A percentile compares a stretch with the other conserved stretches of the same genome.
phyloP scores from a whole-genome alignment of 768 basidiomycete species.

The Pleurotus ostreatus region DNA sequence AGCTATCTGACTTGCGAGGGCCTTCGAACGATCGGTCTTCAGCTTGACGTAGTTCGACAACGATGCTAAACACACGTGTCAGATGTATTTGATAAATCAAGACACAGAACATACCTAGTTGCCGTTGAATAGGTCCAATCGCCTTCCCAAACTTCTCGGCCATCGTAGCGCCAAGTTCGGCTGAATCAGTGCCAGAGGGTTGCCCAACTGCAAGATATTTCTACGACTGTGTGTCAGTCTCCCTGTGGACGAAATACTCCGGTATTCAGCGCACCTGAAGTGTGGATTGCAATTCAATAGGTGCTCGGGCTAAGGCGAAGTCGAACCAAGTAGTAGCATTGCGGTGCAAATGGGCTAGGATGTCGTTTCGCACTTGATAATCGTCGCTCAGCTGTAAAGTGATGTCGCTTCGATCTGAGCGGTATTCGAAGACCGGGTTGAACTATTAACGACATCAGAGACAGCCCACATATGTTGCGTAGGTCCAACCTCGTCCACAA shows the following conservation, averaged over 20 bases:
- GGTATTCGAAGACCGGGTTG: constrained; percentile 81
- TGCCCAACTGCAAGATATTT: constrained; percentile 84
- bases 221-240: constrained; percentile 32
- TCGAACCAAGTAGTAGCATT: constrained; percentile 84
- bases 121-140: constrained; percentile 73
- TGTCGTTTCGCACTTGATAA: constrained; percentile 81
- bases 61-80: constrained; percentile 35
- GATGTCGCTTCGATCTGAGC: constrained; percentile 72
- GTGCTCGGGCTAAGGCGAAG: constrained; percentile 81
- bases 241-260: not conserved
- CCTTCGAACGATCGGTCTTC: constrained; percentile 79
- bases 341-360: constrained; percentile 68
- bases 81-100: not conserved
- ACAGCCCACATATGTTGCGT: not conserved
- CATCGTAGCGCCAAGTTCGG: constrained; percentile 88
- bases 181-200: constrained; percentile 65
- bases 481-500: constrained; percentile 73
- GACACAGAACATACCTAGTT: constrained; percentile 50
- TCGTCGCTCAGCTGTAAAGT: constrained; percentile 81
- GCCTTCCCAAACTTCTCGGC: constrained; percentile 84
- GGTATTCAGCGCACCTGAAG: constrained; percentile 59
- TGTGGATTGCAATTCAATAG: constrained; percentile 88
- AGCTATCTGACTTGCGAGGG: constrained; percentile 80
- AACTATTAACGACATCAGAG: constrained; percentile 45
- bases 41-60: constrained; percentile 52